Evolutionary conservation across 495 filamentous ascomycete species (phyloP), one percentile per base, ranked within the genome.

Genomic region (Hypoxylon rickii): DNA sequence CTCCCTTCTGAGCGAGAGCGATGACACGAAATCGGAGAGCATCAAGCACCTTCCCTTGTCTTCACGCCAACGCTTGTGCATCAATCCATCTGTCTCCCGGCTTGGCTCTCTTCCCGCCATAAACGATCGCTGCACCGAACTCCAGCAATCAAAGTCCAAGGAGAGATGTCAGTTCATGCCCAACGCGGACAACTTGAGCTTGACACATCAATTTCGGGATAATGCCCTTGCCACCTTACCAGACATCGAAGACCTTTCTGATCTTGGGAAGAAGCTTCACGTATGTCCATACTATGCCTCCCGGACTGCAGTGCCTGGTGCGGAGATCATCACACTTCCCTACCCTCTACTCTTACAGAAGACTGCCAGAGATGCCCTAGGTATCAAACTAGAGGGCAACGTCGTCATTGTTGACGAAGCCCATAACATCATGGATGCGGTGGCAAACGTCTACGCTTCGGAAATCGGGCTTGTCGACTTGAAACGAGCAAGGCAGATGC

Each of bases 251-350:
- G 95, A 98, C 60, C 78, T 97, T 19, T 86, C 84, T 37, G 73
- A 75, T 11, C 74, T 96, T 1, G 94, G 94, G 3, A 90, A 85
- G 61, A 79, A 86, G 33, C 73, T 96, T 15, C 85, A 86, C 1
- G 84, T 97, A 13, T 98, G 94, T 70, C 95, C 94, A 6, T 98
- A 98, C 69, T 98, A 98, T 70, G 91, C 94, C 38, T 92, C 95
- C 0, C 82, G 94, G 34, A 77, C 87, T 2, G 85, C 88, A 5
- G 89, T 96, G 37, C 87, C 86, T 45, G 84, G 88, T 16, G 91
- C 88, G 36, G 95, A 98, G 83, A 89, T 98, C 44, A 84, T 97
- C 22, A 97, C 95, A 0, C 77, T 98, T 34, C 94, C 94, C 16
- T 98, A 98, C 70, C 94, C 91, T 12, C 70, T 97, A 17, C 78